Evolutionary conservation across 2,329 filamentous ascomycete genomes (phyloP).

Genomic region (Tolypocladium cylindrosporum): DNA sequence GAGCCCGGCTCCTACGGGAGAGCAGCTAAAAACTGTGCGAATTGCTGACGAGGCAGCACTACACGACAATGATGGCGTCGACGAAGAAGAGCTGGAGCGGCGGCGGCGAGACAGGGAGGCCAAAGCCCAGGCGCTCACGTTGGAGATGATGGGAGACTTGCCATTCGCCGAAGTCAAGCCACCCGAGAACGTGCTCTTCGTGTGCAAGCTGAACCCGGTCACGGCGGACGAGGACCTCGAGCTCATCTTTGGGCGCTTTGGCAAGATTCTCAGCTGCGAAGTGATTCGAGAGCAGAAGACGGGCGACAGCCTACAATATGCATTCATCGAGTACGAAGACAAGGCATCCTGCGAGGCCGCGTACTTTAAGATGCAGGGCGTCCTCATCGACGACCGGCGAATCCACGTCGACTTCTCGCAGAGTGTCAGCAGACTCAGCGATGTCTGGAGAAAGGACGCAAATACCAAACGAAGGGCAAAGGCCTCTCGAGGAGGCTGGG

Average conservation of each 20-base stretch:
- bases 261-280: conserved; percentile 89
- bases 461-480: conserved; percentile 64
- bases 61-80: conserved; percentile 57
- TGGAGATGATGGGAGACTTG: conserved; percentile 96
- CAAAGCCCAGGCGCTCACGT: conserved; percentile 81
- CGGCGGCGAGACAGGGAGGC: conserved; percentile 80
- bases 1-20: conserved; percentile 72
- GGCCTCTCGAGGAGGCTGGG: conserved; percentile 65
- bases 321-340: conserved; percentile 93
- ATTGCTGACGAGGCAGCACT: conserved; percentile 84
- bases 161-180: conserved; percentile 97
- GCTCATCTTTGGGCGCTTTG: conserved; percentile 94
- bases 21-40: conserved; percentile 81
- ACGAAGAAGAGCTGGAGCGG: conserved; percentile 73
- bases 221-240: conserved; percentile 91
- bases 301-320: conserved; percentile 91
- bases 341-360: conserved; percentile 89
- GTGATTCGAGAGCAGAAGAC: conserved; percentile 91
- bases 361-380: conserved; percentile 98
- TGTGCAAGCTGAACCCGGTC: conserved; percentile 96
- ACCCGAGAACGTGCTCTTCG: conserved; percentile 93
- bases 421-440: conserved; percentile 78
- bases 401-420: conserved; percentile 99
- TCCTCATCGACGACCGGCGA: conserved; percentile 90
- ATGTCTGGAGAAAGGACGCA: conserved; percentile 78